A percentile compares a stretch with the other conserved stretches of the same genome.
These are phyloP conservation scores for Gloeopeniophorella convolvens DNA, from an alignment of 768 basidiomycete species.

Conservation along the genomic window DNA sequence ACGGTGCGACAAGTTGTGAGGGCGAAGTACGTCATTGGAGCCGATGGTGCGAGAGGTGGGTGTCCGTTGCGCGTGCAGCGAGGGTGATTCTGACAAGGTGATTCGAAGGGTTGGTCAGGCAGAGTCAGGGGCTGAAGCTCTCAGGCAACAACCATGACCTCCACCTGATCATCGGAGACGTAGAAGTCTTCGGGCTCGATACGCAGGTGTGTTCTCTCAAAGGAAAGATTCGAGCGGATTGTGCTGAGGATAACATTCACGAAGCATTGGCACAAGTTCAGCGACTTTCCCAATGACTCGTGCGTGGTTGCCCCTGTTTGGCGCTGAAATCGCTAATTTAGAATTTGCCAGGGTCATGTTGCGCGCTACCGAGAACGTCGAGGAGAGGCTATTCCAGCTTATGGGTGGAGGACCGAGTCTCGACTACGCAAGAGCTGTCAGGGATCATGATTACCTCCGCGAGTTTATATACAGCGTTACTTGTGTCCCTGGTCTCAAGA, in stretches of 20 bases:
- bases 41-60: slow-evolving; percentile 13
- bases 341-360: neutral
- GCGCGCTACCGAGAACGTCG: neutral
- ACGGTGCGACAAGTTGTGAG: neutral
- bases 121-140: neutral
- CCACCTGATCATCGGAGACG: slow-evolving; percentile 2
- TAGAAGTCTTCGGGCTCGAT: neutral
- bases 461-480: neutral
- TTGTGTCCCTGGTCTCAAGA: neutral
- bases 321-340: neutral
- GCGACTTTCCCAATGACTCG: neutral
- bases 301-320: neutral
- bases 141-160: neutral
- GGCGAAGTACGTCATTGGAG: slow-evolving; percentile 3
- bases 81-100: neutral
- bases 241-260: too few relatives aligned
- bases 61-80: too few relatives aligned
- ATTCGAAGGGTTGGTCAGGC: neutral
- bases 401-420: neutral
- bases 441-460: neutral
- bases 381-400: neutral
- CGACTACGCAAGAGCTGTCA: neutral
- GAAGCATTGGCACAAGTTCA: neutral
- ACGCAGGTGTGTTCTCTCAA: neutral
- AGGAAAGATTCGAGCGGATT: neutral